Evolutionary conservation across 192 early-diverging fungal genomes (phyloP).

Genomic region (Chytriomyces sp.): DNA sequence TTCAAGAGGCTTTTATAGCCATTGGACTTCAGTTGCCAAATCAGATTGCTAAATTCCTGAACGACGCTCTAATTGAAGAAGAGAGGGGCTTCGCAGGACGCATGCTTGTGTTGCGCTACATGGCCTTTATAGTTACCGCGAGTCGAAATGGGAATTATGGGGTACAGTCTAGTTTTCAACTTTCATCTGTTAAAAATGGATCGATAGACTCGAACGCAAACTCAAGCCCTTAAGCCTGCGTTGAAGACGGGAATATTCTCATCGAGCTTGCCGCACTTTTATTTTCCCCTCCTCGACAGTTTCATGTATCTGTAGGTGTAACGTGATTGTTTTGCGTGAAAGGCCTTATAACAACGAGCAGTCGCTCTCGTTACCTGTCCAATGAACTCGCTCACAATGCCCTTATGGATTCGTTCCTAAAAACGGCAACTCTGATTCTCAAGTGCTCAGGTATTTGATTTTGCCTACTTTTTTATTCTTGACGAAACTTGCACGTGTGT

Average conservation of each 20-base stretch:
- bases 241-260: no score
- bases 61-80: background rate
- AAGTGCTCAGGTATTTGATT: slow-evolving; percentile 6
- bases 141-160: background rate
- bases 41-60: slow-evolving; percentile 3
- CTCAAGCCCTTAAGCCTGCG: no score
- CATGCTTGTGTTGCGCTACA: slow-evolving; percentile 3
- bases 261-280: slow-evolving; percentile 15
- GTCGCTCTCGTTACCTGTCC: background rate
- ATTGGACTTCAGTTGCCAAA: slow-evolving; percentile 13
- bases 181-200: background rate
- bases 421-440: slow-evolving; percentile 9
- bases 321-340: background rate
- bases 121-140: slow-evolving; percentile 13
- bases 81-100: slow-evolving; percentile 1
- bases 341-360: no score
- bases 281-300: slow-evolving; percentile 16
- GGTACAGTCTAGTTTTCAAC: background rate
- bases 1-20: slow-evolving; percentile 11
- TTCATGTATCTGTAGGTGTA: slow-evolving; percentile 12
- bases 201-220: background rate
- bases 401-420: slow-evolving; percentile 14
- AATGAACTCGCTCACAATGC: background rate
- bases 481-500: background rate
- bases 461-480: background rate